phyloP scores from a whole-genome alignment of 139 green algal genomes.

The Nannochloris sp. region DNA sequence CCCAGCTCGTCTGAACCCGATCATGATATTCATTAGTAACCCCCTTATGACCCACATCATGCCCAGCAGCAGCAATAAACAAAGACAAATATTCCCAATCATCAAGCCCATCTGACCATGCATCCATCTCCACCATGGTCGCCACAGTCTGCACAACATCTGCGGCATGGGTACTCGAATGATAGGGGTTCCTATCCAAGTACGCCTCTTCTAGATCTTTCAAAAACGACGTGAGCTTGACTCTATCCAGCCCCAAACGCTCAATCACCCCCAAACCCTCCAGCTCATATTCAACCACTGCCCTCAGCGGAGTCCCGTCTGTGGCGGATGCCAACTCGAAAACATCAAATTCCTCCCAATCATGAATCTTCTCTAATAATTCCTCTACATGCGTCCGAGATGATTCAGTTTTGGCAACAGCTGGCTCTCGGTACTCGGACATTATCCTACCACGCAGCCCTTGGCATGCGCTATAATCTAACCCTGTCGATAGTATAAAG shows the following conservation, averaged over 20 bases:
- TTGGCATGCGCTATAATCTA: too few relatives aligned
- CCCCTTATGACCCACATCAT: conserved; percentile 61
- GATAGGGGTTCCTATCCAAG: conserved; percentile 44
- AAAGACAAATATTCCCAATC: conserved; percentile 50
- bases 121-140: conserved; percentile 37
- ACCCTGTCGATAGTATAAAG: too few relatives aligned
- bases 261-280: conserved; percentile 26
- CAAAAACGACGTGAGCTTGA: conserved; percentile 30
- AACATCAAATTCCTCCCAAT: conserved; percentile 39
- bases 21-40: conserved; percentile 62
- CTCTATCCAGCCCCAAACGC: conserved; percentile 27
- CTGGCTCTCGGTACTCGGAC: too few relatives aligned
- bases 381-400: too few relatives aligned
- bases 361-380: too few relatives aligned
- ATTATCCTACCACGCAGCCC: too few relatives aligned
- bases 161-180: conserved; percentile 56
- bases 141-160: conserved; percentile 55
- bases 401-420: too few relatives aligned
- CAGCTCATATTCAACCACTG: conserved; percentile 30
- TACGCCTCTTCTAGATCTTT: conserved; percentile 31
- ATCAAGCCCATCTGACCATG: conserved; percentile 29
- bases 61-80: conserved; percentile 43
- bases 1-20: conserved; percentile 30
- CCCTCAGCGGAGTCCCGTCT: conserved; percentile 25
- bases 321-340: conserved; percentile 35